phyloP scores from a whole-genome alignment of 2,329 filamentous ascomycete genomes.

The Colletotrichum aenigma region DNA sequence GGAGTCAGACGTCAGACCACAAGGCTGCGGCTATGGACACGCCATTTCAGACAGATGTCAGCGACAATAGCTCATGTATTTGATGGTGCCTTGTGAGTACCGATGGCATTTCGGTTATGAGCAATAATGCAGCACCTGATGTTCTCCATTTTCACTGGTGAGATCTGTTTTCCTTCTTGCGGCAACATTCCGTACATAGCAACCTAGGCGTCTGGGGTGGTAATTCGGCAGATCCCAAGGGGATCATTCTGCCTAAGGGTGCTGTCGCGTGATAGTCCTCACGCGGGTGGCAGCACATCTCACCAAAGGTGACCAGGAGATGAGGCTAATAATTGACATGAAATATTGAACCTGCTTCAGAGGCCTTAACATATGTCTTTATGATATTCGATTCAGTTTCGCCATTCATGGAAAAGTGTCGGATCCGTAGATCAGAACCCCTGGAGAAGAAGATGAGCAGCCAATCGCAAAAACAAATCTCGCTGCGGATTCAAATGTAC shows the following conservation, averaged over 20 bases:
- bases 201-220: not conserved
- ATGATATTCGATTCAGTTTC: not conserved
- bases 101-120: fast-evolving
- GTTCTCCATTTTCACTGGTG: not conserved
- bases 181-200: not conserved
- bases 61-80: not conserved
- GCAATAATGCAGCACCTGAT: not conserved
- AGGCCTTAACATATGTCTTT: not conserved
- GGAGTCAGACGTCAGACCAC: not conserved
- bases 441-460: not conserved
- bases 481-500: not conserved
- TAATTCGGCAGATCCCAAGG: not conserved
- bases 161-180: not conserved
- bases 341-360: not conserved
- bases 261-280: not conserved
- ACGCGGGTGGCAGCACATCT: not conserved
- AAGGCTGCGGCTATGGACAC: not conserved
- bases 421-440: not conserved
- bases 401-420: not conserved
- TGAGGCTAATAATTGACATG: not conserved
- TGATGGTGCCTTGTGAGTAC: not conserved
- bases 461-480: not conserved
- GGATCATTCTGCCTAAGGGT: not conserved
- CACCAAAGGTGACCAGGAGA: not conserved
- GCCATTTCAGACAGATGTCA: not conserved